A percentile compares a stretch with the other conserved stretches of the same genome.
These are phyloP conservation scores for Strombidium stylifer DNA, from an alignment of 73 alveolate genomes.

Conservation along the genomic window DNA sequence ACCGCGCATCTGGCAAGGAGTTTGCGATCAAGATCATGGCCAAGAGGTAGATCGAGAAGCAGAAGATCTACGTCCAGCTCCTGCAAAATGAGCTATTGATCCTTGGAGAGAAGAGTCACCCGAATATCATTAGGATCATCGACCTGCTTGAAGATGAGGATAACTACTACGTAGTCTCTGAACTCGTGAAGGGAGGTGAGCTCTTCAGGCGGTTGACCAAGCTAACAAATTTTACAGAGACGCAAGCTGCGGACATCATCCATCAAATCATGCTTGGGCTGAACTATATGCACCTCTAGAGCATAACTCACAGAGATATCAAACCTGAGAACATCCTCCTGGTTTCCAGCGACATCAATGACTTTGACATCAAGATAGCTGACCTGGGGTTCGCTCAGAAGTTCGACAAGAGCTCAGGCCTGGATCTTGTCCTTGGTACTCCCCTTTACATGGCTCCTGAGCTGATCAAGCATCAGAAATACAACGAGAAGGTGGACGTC, in stretches of 20 bases:
- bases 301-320: too few relatives aligned
- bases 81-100: slow-evolving; percentile 30
- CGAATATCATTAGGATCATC: slow-evolving; percentile 42
- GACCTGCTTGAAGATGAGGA: slow-evolving; percentile 39
- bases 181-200: slow-evolving; percentile 44
- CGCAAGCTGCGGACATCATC: slow-evolving; percentile 29
- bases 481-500: slow-evolving; percentile 57
- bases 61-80: slow-evolving; percentile 7
- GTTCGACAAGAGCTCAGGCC: slow-evolving; percentile 27
- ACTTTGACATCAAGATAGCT: slow-evolving; percentile 23
- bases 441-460: slow-evolving; percentile 76
- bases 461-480: slow-evolving; percentile 24
- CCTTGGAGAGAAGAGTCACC: slow-evolving; percentile 45
- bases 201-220: slow-evolving; percentile 28
- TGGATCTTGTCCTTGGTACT: slow-evolving; percentile 49
- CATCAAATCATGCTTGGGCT: slow-evolving; percentile 40
- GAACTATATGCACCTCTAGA: slow-evolving; percentile 37
- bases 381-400: slow-evolving; percentile 55
- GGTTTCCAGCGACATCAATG: slow-evolving; percentile 4
- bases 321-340: slow-evolving; percentile 58
- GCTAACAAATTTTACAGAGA: slow-evolving; percentile 19
- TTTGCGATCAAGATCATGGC: slow-evolving; percentile 18
- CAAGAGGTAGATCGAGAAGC: slow-evolving; percentile 3
- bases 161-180: slow-evolving; percentile 39
- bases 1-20: neutral